Evolutionary conservation across 306 rosid species (phyloP).

Genomic region (Lablab purpureus): DNA sequence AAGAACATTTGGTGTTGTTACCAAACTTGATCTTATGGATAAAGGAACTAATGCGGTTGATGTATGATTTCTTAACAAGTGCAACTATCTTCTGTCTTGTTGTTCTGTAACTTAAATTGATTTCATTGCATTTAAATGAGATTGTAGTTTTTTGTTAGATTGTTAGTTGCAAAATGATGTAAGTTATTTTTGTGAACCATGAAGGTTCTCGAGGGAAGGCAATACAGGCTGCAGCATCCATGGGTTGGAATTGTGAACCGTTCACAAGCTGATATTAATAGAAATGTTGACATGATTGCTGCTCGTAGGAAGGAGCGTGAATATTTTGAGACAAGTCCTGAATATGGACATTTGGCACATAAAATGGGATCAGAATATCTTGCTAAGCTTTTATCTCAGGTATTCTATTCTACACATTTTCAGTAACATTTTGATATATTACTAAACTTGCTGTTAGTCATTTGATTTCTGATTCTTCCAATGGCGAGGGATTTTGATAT

Average conservation of each 20-base stretch:
- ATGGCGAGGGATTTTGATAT: not conserved
- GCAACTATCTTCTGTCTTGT: slow-evolving; percentile 39
- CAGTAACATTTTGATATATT: slow-evolving; percentile 17
- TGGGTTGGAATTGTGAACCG: slow-evolving; percentile 99
- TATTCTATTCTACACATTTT: slow-evolving; percentile 41
- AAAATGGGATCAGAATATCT: slow-evolving; percentile 99
- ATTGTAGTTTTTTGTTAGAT: slow-evolving; percentile 1
- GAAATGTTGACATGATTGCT: slow-evolving; percentile 88
- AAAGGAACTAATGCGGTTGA: slow-evolving; percentile 97
- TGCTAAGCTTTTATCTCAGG: slow-evolving; percentile 96
- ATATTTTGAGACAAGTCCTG: slow-evolving; percentile 96
- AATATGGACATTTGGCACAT: slow-evolving; percentile 94
- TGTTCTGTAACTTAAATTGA: slow-evolving; percentile 29
- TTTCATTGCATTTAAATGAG: slow-evolving; percentile 37
- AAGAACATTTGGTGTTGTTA: slow-evolving; percentile 96
- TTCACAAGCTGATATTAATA: slow-evolving; percentile 98
- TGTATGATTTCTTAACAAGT: slow-evolving; percentile 61
- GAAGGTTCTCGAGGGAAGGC: slow-evolving; percentile 94
- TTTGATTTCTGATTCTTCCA: slow-evolving; percentile 32
- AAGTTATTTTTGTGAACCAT: slow-evolving; percentile 52
- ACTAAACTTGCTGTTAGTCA: slow-evolving; percentile 16
- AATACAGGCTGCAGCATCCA: slow-evolving; percentile 95
- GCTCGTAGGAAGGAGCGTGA: slow-evolving; percentile 95
- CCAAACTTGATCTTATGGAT: slow-evolving; percentile 98
- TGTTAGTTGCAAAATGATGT: slow-evolving; percentile 32